Conservation (phyloP, 2,329 filamentous ascomycete genomes). For the Pestalotiopsis sp. region DNA sequence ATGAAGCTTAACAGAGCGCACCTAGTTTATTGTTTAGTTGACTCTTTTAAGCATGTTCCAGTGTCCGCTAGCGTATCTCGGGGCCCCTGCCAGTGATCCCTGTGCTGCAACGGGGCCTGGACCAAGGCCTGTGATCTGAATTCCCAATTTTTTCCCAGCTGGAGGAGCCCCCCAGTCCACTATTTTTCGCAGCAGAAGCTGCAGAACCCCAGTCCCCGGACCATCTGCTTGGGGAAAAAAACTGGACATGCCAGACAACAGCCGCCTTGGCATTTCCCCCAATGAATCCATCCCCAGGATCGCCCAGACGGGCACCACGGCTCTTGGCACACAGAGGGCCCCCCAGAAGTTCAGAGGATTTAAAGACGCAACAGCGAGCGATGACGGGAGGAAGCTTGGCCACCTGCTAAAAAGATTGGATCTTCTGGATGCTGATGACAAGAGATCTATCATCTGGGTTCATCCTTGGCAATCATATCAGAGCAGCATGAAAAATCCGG, state of each 20-base stretch:
- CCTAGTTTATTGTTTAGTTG: neutral
- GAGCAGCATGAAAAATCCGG: neutral
- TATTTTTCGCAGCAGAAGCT: neutral
- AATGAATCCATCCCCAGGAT: neutral
- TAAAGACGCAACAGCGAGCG: neutral
- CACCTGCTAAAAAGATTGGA: neutral
- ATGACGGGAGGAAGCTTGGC: neutral
- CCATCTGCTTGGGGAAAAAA: conserved; percentile 6
- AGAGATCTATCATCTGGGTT: neutral
- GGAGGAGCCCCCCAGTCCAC: neutral
- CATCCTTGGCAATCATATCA: neutral
- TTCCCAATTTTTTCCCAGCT: neutral
- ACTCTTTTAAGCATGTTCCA: neutral
- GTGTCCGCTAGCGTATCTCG: neutral
- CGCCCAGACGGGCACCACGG: conserved; percentile 5
- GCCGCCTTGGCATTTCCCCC: neutral
- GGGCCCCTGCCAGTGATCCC: neutral
- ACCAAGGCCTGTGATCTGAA: neutral
- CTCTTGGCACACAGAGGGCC: neutral
- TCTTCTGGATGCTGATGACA: neutral
- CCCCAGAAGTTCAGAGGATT: neutral
- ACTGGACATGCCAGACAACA: neutral
- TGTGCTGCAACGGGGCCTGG: neutral
- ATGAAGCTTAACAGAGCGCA: neutral
- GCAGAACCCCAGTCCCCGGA: neutral